Base-by-base conservation (phyloP, 176 grass and related monocot species). In the Hyparrhenia diplandra region DNA sequence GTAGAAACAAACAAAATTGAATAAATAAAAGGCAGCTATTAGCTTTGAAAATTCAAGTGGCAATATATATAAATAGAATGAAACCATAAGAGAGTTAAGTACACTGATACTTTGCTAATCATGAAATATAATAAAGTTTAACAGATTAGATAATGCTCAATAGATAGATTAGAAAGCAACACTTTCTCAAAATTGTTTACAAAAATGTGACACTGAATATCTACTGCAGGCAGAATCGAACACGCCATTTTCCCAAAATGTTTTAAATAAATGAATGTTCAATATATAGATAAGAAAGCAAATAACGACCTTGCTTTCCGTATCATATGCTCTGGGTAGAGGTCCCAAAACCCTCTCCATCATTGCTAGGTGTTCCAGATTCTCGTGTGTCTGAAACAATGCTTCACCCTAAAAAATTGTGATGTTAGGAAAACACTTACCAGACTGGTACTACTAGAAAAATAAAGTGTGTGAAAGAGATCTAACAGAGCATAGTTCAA, bases 341-440 rank as follows among this genome's bases (percentile, higher is more conserved):
- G 89, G 92, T 75, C 94, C 94, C 77, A 97, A 74, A 94, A 97
- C 91, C 51, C 85, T 91, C 85, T 97, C 94, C 94, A 97, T 97
- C 94, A 97, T 97, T 57, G 94, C 92, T 55, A 97, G 67, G 83
- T 97, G 94, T 82, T 97, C 94, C 73, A 94, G 81, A 79, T 97
- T 94, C 73, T 97, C 94, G 42, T 97, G 94, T 66, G 94, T 97
- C 46, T 92, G 94, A 85, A 97, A 97, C 47, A 97, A 84, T 77
- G 89, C 92, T 94, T 89, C 91, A 52, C 94, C 94, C 94, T 97
- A 77, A 51, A 84, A 72, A 17, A 17, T 28, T 21, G 17, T 23
- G 59, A 40, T 31, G 72, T 81, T 78, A 88, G 61, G 25, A 79
- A 82, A 60, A 77, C 18, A 80, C 20, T 14, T 36, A 37, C 31